These are phyloP conservation scores for Babesia ovis DNA, from an alignment of 169 alveolate genomes.

Conservation along the genomic window DNA sequence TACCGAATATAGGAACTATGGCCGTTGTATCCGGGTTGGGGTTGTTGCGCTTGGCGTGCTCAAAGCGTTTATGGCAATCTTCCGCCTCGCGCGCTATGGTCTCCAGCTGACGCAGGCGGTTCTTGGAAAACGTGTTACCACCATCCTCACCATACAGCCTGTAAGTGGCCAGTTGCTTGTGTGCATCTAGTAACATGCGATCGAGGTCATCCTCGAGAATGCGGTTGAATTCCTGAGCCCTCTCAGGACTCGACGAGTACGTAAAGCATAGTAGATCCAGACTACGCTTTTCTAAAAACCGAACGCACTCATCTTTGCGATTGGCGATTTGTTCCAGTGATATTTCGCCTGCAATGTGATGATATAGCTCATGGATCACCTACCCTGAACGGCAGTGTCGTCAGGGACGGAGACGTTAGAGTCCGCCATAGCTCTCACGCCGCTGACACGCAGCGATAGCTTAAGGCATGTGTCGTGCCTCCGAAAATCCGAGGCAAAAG, in stretches of 20 bases:
- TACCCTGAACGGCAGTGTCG: conserved; percentile 31
- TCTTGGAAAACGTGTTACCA: conserved; percentile 11
- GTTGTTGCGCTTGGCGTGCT: conserved; percentile 33
- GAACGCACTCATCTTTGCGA: conserved; percentile 65
- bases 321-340: conserved; percentile 57
- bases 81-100: conserved; percentile 46
- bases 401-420: conserved; percentile 8
- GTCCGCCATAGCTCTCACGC: conserved; percentile 20
- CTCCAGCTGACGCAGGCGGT: conserved; percentile 41
- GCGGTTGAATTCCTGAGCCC: conserved; percentile 56
- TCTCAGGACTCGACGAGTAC: conserved; percentile 45
- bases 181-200: conserved; percentile 48
- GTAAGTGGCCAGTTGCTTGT: conserved; percentile 52
- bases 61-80: conserved; percentile 48
- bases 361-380: neutral
- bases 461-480: neutral
- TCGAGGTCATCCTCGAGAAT: conserved; percentile 59
- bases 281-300: conserved; percentile 51
- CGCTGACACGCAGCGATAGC: conserved; percentile 3
- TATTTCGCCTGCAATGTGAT: conserved; percentile 37
- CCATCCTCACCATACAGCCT: conserved; percentile 54
- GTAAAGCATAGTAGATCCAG: conserved; percentile 54
- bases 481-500: neutral
- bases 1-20: conserved; percentile 55
- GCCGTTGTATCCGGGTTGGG: conserved; percentile 59